Conservation (phyloP, 2,329 filamentous ascomycete species). For the Diaporthe amygdali region DNA sequence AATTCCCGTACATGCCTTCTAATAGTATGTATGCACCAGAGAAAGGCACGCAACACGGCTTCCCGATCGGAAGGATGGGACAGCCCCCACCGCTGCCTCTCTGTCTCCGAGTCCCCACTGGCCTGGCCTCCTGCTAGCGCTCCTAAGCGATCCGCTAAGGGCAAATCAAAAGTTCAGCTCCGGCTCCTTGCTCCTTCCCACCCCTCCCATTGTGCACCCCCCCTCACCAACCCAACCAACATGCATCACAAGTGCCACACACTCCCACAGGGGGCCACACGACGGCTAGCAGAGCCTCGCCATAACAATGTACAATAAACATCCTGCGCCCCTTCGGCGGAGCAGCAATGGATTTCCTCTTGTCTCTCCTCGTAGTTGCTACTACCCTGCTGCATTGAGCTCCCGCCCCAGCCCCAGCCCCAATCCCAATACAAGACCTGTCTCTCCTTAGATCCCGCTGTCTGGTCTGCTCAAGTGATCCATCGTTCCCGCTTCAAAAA, state of each 20-base stretch:
- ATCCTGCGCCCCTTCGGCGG: conserved; percentile 17
- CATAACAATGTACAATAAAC: conserved; percentile 19
- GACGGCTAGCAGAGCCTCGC: conserved; percentile 19
- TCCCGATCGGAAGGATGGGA: conserved; percentile 8
- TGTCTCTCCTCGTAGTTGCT: conserved; percentile 18
- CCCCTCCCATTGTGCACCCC: not conserved
- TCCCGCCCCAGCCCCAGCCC: not conserved
- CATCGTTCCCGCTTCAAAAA: not conserved
- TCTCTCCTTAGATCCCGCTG: not conserved
- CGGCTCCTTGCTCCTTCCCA: conserved; percentile 3
- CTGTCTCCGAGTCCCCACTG: not conserved
- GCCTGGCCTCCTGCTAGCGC: conserved; percentile 13
- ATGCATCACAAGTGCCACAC: not conserved
- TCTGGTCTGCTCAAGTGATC: not conserved
- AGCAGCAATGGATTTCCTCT: not conserved
- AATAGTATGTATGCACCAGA: too few species aligned
- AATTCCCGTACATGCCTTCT: too few species aligned
- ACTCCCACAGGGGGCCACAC: not conserved
- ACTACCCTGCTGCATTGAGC: not conserved
- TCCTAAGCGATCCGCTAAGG: conserved; percentile 15
- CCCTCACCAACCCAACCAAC: conserved; percentile 8
- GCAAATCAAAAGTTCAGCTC: conserved; percentile 19
- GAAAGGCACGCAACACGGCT: not conserved
- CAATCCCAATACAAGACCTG: not conserved
- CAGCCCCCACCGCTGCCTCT: not conserved